Percentiles rank a stretch among this genome's conserved stretches.
phyloP scores from a whole-genome alignment of 495 filamentous ascomycete species.

The Annulohypoxylon moriforme region DNA sequence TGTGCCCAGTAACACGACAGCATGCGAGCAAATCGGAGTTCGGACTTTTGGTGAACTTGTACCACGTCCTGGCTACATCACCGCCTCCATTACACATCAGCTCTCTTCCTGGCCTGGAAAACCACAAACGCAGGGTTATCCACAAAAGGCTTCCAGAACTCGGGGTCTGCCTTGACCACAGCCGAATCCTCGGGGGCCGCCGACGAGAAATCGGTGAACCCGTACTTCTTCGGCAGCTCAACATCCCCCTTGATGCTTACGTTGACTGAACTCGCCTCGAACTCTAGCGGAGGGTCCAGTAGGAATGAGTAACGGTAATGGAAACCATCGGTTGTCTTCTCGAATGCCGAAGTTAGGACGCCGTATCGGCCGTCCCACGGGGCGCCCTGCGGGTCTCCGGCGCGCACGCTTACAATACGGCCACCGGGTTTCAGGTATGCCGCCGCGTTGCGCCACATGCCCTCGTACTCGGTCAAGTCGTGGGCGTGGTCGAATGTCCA shows the following conservation, averaged over 20 bases:
- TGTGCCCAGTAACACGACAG: too few relatives aligned
- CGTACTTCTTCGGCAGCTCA: constrained; percentile 36
- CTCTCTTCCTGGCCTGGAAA: background rate
- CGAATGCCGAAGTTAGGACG: constrained; percentile 7
- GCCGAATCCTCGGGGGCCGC: constrained; percentile 34
- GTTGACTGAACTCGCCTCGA: constrained; percentile 31
- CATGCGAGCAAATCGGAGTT: too few relatives aligned
- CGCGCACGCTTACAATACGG: constrained; percentile 39
- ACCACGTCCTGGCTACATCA: too few relatives aligned
- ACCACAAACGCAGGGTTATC: constrained; percentile 37
- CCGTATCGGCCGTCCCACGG: constrained; percentile 44
- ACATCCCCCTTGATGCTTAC: constrained; percentile 31
- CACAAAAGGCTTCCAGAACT: constrained; percentile 46
- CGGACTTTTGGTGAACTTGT: too few relatives aligned
- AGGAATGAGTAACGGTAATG: constrained; percentile 13
- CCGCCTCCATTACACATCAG: background rate
- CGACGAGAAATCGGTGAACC: constrained; percentile 36
- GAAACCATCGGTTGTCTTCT: constrained; percentile 42
- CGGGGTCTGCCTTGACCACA: constrained; percentile 37
- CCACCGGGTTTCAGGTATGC: constrained; percentile 47
- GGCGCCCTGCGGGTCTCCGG: constrained; percentile 14
- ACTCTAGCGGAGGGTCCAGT: constrained; percentile 23
- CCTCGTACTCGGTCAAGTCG: constrained; percentile 37
- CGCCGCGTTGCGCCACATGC: constrained; percentile 47
- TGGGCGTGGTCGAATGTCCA: constrained; percentile 47